These are phyloP conservation scores for Melaleuca alternifolia DNA, from an alignment of 345 rosid genomes.

Conservation along the genomic window DNA sequence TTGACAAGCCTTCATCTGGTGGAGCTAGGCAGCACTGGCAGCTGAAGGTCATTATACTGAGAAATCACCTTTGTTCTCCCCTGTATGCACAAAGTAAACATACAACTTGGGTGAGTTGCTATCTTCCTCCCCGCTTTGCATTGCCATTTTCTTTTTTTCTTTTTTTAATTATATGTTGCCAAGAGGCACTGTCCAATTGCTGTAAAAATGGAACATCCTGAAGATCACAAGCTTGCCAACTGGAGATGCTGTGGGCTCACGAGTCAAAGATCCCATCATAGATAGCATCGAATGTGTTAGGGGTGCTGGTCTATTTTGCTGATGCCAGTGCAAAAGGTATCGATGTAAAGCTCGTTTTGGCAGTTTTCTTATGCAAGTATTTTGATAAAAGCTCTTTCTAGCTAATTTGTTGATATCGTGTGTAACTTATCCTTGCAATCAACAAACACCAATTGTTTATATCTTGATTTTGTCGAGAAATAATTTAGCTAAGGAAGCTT, in stretches of 20 bases:
- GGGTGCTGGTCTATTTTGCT: background rate
- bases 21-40: background rate
- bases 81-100: background rate
- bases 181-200: constrained; percentile 7
- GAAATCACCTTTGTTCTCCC: background rate
- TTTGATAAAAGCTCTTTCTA: background rate
- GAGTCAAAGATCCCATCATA: constrained; percentile 66
- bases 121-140: background rate
- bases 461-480: background rate
- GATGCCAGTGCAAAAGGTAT: background rate
- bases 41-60: background rate
- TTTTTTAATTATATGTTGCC: background rate
- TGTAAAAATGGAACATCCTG: constrained; percentile 87
- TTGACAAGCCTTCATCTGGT: background rate
- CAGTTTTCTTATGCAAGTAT: background rate
- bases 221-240: constrained; percentile 89
- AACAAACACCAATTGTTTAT: constrained; percentile 5
- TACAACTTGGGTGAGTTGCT: background rate
- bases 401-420: background rate
- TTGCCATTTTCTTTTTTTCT: background rate
- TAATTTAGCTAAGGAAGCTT: background rate
- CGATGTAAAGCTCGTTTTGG: background rate
- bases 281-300: background rate
- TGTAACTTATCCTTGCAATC: background rate
- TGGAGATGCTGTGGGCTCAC: constrained; percentile 85